phyloP scores from a whole-genome alignment of 169 alveolate genomes.

The Fabrea salina region DNA sequence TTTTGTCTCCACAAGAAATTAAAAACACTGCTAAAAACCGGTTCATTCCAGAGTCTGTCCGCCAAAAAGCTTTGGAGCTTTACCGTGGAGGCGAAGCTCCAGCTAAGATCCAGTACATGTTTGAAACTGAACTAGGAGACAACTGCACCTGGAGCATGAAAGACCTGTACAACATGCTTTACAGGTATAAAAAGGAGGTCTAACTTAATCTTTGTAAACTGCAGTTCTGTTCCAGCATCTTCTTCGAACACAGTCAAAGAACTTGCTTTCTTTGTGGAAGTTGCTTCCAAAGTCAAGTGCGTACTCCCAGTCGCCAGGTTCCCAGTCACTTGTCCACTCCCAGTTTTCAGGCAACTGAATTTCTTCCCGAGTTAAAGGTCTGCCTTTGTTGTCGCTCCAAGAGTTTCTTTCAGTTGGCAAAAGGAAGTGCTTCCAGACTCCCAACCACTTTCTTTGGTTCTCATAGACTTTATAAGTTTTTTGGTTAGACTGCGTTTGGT shows the following conservation, averaged over 20 bases:
- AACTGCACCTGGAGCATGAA: slow-evolving; percentile 28
- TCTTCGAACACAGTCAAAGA: not conserved
- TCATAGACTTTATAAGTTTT: not conserved
- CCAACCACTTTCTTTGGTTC: not conserved
- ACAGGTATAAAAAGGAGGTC: slow-evolving; percentile 21
- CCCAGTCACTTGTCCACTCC: not conserved
- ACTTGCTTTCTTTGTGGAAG: not conserved
- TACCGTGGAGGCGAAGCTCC: slow-evolving; percentile 23
- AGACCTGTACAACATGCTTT: slow-evolving; percentile 27
- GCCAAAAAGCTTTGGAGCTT: slow-evolving; percentile 18
- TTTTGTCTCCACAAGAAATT: not conserved
- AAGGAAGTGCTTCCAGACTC: not conserved
- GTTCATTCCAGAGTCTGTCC: slow-evolving; percentile 11
- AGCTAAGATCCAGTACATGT: slow-evolving; percentile 22
- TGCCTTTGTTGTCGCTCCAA: not conserved
- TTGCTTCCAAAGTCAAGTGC: not conserved
- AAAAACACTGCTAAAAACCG: slow-evolving; percentile 26
- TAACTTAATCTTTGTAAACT: too few relatives aligned
- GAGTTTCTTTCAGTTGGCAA: not conserved
- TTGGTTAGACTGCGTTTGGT: not conserved
- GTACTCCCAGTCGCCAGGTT: not conserved
- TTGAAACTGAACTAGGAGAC: slow-evolving; percentile 23
- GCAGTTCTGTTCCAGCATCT: not conserved
- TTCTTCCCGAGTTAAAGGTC: not conserved
- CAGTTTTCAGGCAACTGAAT: not conserved